Percentiles rank a stretch among this genome's conserved stretches.
Evolutionary conservation across 805 yeast species (phyloP).

Genomic region (Saccharomycopsis guyanensis): DNA sequence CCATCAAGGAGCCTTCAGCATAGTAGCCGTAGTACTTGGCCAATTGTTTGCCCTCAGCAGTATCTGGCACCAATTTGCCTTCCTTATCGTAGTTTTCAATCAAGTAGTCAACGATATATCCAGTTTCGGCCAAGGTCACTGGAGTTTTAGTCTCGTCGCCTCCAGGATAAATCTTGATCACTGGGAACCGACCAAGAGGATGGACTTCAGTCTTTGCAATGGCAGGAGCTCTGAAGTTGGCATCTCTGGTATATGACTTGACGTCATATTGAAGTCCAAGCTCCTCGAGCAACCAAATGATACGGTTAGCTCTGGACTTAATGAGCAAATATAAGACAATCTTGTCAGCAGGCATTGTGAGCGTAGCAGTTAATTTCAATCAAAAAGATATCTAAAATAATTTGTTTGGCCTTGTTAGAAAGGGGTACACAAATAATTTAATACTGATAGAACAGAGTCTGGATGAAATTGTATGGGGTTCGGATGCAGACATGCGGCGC

Average conservation of each 20-base stretch:
- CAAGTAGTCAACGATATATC: constrained; percentile 43
- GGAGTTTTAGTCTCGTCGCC: constrained; percentile 21
- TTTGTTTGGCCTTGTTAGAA: too few species aligned
- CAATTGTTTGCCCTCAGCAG: not conserved
- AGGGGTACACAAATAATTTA: too few species aligned
- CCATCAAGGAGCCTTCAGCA: constrained; percentile 53
- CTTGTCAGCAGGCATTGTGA: not conserved
- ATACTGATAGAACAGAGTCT: too few species aligned
- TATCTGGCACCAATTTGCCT: not conserved
- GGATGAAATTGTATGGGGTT: too few species aligned
- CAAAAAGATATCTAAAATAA: too few species aligned
- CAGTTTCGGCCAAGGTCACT: constrained; percentile 47
- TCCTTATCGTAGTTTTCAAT: not conserved
- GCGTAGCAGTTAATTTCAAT: too few species aligned
- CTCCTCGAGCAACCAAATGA: constrained; percentile 57
- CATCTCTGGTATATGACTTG: constrained; percentile 43
- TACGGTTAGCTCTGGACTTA: constrained; percentile 52
- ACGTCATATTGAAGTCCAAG: constrained; percentile 48
- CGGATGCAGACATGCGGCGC: too few species aligned
- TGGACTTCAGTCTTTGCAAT: constrained; percentile 45
- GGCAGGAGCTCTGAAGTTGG: constrained; percentile 41
- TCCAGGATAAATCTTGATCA: constrained; percentile 36
- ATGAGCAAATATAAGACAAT: not conserved
- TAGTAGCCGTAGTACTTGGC: constrained; percentile 45
- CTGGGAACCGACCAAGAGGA: constrained; percentile 59